Evolutionary conservation across 2,329 filamentous ascomycete species (phyloP).

Genomic region (Fonsecaea multimorphosa): DNA sequence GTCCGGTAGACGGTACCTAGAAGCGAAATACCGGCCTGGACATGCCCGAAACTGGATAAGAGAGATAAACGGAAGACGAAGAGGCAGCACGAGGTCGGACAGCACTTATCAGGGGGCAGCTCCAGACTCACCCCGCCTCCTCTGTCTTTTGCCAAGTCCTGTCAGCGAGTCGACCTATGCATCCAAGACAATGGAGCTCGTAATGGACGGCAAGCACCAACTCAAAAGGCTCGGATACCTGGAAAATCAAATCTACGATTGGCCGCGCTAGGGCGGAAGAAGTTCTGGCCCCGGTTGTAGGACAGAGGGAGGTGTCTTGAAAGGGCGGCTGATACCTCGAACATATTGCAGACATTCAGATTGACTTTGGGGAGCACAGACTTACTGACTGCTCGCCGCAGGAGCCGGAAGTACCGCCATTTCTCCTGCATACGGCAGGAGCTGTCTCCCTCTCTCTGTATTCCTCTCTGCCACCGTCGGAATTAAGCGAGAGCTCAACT

Average conservation of each 20-base stretch:
- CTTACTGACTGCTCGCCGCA: neutral
- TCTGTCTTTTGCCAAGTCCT: neutral
- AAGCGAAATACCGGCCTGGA: neutral
- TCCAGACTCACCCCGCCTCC: neutral
- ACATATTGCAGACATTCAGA: neutral
- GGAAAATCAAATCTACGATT: neutral
- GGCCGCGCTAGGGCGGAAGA: neutral
- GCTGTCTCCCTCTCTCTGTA: too few relatives aligned
- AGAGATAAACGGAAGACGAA: neutral
- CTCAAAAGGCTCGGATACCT: neutral
- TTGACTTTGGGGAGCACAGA: neutral
- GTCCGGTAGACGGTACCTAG: neutral
- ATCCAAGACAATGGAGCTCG: neutral
- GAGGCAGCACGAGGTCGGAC: neutral
- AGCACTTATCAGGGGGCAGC: neutral
- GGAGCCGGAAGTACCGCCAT: neutral
- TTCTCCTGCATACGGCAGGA: neutral
- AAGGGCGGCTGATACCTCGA: neutral
- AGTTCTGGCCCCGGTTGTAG: neutral
- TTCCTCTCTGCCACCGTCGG: neutral
- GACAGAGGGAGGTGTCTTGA: neutral
- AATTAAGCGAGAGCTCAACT: neutral
- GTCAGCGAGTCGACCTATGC: neutral
- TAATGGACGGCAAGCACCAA: neutral
- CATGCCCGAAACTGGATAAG: neutral